Percentiles rank a stretch among this genome's conserved stretches.
These are phyloP conservation scores for Phytophthora pini DNA, from an alignment of 352 stramenopile species.

Conservation along the genomic window DNA sequence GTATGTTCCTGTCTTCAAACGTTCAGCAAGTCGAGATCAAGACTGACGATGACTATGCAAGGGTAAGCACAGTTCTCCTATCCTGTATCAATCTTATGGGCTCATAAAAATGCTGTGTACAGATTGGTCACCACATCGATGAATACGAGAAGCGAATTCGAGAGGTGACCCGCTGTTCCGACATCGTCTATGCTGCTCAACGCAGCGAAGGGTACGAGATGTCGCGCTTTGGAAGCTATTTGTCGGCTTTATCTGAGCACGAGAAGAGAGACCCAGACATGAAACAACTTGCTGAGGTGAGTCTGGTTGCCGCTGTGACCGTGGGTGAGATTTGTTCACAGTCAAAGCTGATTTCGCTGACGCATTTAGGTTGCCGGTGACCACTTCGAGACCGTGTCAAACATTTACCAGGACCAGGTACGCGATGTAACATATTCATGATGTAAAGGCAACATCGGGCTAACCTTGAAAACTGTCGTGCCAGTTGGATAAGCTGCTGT, in stretches of 20 bases:
- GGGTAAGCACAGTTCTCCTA: conserved; percentile 36
- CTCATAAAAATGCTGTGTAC: conserved; percentile 1
- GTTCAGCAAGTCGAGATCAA: conserved; percentile 89
- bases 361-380: conserved; percentile 64
- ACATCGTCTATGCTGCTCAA: conserved; percentile 83
- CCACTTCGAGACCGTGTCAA: conserved; percentile 86
- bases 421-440: neutral
- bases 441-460: neutral
- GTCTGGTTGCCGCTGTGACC: neutral
- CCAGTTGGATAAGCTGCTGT: conserved; percentile 82
- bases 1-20: conserved; percentile 76
- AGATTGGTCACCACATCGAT: conserved; percentile 89
- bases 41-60: conserved; percentile 87
- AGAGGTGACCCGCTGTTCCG: conserved; percentile 83
- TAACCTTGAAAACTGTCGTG: conserved; percentile 10
- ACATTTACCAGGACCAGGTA: conserved; percentile 89
- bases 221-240: conserved; percentile 86
- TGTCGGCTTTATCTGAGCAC: conserved; percentile 76
- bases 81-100: neutral
- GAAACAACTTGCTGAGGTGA: conserved; percentile 73
- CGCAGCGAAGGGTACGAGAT: conserved; percentile 87
- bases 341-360: conserved; percentile 4
- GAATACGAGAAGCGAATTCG: conserved; percentile 86
- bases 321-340: neutral
- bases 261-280: conserved; percentile 82